Percentiles rank a stretch among this genome's conserved stretches.
phyloP scores from a whole-genome alignment of 2,329 filamentous ascomycete species.

The Talaromyces sp. region DNA sequence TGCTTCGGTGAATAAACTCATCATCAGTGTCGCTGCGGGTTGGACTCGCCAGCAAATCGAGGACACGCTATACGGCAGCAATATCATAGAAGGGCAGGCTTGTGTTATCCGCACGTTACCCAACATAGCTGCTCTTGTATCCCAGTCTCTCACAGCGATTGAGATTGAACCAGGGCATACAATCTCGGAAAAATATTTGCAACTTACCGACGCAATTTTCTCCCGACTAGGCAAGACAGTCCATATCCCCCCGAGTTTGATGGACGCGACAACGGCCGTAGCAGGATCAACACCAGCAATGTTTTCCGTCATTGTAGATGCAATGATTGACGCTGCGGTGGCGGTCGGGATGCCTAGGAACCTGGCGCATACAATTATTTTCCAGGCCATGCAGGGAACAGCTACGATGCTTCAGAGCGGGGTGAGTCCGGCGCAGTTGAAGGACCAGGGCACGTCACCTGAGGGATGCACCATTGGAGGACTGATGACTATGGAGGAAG shows the following conservation, averaged over 20 bases:
- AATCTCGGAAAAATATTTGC: neutral
- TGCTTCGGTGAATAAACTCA: neutral
- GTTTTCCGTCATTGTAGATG: slow-evolving; percentile 4
- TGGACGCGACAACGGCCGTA: slow-evolving; percentile 4
- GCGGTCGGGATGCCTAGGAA: slow-evolving; percentile 4
- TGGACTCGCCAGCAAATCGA: neutral
- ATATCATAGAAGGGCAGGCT: neutral
- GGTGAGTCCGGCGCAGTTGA: slow-evolving; percentile 1
- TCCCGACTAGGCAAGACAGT: slow-evolving; percentile 1
- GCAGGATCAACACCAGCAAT: slow-evolving; percentile 6
- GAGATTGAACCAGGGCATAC: neutral
- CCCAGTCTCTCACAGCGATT: slow-evolving; percentile 2
- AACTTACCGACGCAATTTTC: neutral
- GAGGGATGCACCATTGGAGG: slow-evolving; percentile 9
- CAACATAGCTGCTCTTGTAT: slow-evolving; percentile 3
- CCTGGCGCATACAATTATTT: slow-evolving; percentile 5
- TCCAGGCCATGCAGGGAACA: slow-evolving; percentile 6
- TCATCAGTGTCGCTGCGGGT: slow-evolving; percentile 1
- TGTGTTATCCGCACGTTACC: slow-evolving; percentile 4
- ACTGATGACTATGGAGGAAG: slow-evolving; percentile 4
- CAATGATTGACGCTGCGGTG: slow-evolving; percentile 5
- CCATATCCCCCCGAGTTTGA: slow-evolving; percentile 1
- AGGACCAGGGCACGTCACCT: slow-evolving; percentile 5
- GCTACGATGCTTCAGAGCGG: slow-evolving; percentile 5
- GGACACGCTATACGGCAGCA: neutral